Conservation (phyloP, 305 asterid species). For the Fraxinus albicans region DNA sequence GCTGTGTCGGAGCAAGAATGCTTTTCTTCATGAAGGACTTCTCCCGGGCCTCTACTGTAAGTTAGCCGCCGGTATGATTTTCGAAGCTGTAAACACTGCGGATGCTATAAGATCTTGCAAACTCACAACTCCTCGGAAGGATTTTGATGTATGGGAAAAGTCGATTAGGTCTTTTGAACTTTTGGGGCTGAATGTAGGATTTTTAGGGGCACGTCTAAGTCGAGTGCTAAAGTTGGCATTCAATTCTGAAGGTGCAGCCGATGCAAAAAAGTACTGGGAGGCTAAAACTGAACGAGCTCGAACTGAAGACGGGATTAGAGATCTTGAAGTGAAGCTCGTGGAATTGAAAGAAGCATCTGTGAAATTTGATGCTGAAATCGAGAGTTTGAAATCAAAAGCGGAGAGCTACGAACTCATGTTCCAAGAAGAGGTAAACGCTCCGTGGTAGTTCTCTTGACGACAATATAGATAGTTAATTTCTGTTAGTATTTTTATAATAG, state of each 20-base stretch:
- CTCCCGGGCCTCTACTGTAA: slow-evolving; percentile 71
- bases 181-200: slow-evolving; percentile 77
- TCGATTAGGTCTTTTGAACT: slow-evolving; percentile 79
- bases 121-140: slow-evolving; percentile 51
- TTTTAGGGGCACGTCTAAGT: slow-evolving; percentile 56
- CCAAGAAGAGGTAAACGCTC: slow-evolving; percentile 73
- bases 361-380: slow-evolving; percentile 45
- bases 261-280: slow-evolving; percentile 55
- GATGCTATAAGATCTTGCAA: slow-evolving; percentile 63
- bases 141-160: slow-evolving; percentile 89
- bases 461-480: not conserved
- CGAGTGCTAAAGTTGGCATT: slow-evolving; percentile 53
- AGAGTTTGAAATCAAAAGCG: slow-evolving; percentile 50
- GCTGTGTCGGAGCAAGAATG: slow-evolving; percentile 65
- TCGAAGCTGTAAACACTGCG: slow-evolving; percentile 59
- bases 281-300: slow-evolving; percentile 42
- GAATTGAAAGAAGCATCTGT: slow-evolving; percentile 53
- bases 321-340: slow-evolving; percentile 56
- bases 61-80: slow-evolving; percentile 75
- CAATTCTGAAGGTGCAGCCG: slow-evolving; percentile 62
- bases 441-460: slow-evolving; percentile 43
- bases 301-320: slow-evolving; percentile 49
- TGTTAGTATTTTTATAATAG: not conserved
- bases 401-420: slow-evolving; percentile 63
- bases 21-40: slow-evolving; percentile 65